Base-by-base conservation (phyloP, 2,329 filamentous ascomycete genomes). In the Colletotrichum sp. region DNA sequence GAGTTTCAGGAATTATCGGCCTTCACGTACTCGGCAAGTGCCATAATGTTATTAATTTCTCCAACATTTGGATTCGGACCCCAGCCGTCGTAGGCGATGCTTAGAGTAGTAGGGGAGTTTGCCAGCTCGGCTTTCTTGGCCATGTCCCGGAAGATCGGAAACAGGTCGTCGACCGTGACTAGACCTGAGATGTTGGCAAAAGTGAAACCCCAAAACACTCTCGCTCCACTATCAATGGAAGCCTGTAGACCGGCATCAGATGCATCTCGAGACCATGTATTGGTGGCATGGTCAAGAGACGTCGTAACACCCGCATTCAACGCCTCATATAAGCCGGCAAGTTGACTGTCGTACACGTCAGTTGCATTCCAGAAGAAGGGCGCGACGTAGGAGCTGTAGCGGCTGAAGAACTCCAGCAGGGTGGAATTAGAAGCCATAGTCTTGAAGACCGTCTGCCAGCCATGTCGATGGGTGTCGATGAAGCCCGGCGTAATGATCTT, bases 281-380 rank as follows among this genome's bases (percentile, higher is more conserved):
- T 83, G 65, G 89, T 88, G 2, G 89, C 89, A 70, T 91, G 88
- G 72, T 91, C 89, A 1, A 91, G 34, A 7, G 30, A 28, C 26
- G 26, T 32, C 8, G 59, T 62, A 18, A 62, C 59, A 10, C 26
- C 59, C 13, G 59, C 24, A 15, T 62, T 22, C 13, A 28, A 28
- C 13, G 59, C 59, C n/a, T 62, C 26, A 26, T 26, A 59, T 15
- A 59, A 24, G 12, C 55, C 55, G 10, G 30, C n/a, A 0, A 62
- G 28, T 13, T 30, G 28, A 15, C 26, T n/a, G 28, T 10, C 10
- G 59, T 62, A 34, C 16, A 62, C 30, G 28, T 28, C 26, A 16
- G 28, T 39, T 15, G 55, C 32, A 15, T 63, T 34, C 22, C 59
- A 70, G n/a, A 34, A 67, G 26, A 59, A 34, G 34, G 34, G 34